Conservation (phyloP, 2,329 filamentous ascomycete species). For the Penicillium sp. region DNA sequence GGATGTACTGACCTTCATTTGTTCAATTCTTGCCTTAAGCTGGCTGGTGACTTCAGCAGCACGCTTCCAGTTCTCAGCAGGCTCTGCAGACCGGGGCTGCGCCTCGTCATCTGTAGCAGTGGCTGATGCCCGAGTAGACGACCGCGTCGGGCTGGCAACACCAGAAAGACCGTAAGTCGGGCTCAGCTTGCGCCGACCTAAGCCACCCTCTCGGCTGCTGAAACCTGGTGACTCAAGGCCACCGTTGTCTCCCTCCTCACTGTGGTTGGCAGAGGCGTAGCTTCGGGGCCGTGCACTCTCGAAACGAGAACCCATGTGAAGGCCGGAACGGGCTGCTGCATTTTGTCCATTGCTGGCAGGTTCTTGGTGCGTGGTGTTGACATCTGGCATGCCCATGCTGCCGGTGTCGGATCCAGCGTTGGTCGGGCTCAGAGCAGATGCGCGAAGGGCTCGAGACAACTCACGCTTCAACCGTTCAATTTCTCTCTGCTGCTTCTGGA, state of each 20-base stretch:
- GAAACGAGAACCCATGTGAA: constrained; percentile 41
- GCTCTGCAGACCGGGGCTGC: constrained; percentile 46
- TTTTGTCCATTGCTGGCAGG: constrained; percentile 28
- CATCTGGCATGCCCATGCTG: constrained; percentile 51
- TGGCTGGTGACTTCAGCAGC: constrained; percentile 97
- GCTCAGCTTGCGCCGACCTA: constrained; percentile 45
- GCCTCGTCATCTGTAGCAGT: constrained; percentile 38
- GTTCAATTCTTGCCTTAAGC: constrained; percentile 93
- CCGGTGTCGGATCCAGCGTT: constrained; percentile 53
- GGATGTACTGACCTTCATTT: constrained; percentile 71
- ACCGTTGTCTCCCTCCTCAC: constrained; percentile 71
- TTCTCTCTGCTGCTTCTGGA: constrained; percentile 80
- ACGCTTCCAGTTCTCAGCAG: constrained; percentile 91
- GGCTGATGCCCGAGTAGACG: constrained; percentile 33
- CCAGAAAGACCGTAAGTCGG: constrained; percentile 42
- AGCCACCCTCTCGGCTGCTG: constrained; percentile 31
- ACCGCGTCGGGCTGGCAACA: constrained; percentile 40
- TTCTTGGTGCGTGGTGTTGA: constrained; percentile 41
- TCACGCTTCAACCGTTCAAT: constrained; percentile 92
- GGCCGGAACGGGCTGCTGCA: constrained; percentile 29
- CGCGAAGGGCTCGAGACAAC: constrained; percentile 52
- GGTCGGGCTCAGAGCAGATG: constrained; percentile 40
- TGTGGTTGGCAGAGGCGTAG: constrained; percentile 55
- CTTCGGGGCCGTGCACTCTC: constrained; percentile 43
- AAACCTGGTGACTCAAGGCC: constrained; percentile 39